Evolutionary conservation across 768 basidiomycete genomes (phyloP).

Genomic region (Tricholomella constricta): DNA sequence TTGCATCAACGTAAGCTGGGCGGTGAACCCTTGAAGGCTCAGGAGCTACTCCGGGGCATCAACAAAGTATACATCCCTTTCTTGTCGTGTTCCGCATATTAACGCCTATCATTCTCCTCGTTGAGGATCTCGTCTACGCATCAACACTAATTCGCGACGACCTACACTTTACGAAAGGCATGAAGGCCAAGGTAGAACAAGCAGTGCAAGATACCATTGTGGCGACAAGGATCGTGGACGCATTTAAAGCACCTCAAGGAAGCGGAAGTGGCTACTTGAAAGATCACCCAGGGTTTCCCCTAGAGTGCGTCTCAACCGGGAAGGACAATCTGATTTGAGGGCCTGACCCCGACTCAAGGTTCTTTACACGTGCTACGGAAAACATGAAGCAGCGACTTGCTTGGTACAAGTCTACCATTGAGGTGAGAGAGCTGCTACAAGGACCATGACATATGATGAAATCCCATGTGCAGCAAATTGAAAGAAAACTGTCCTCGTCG

Average conservation of each 20-base stretch:
- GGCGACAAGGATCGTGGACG: conserved; percentile 76
- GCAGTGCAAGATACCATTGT: conserved; percentile 80
- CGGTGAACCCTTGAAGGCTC: conserved; percentile 71
- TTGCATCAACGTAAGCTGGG: conserved; percentile 76
- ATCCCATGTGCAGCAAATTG: conserved; percentile 62
- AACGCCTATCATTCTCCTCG: background rate
- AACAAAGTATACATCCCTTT: conserved; percentile 53
- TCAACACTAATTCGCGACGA: conserved; percentile 68
- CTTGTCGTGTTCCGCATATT: background rate
- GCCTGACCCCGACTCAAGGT: conserved; percentile 41
- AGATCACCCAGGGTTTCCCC: conserved; percentile 78
- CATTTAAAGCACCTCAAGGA: conserved; percentile 69
- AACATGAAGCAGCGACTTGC: conserved; percentile 71
- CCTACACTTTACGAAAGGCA: conserved; percentile 62
- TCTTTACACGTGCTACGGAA: conserved; percentile 69
- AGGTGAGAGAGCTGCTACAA: conserved; percentile 43
- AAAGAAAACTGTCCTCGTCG: conserved; percentile 74
- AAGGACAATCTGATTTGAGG: background rate
- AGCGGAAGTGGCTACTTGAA: conserved; percentile 70
- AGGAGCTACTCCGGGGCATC: conserved; percentile 64
- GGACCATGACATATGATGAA: background rate
- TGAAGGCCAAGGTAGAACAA: conserved; percentile 75
- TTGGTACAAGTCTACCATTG: conserved; percentile 82
- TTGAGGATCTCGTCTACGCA: conserved; percentile 65
- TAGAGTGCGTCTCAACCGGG: conserved; percentile 54